Base-by-base conservation (phyloP, 495 filamentous ascomycete species). In the Penicillium diatomitis region DNA sequence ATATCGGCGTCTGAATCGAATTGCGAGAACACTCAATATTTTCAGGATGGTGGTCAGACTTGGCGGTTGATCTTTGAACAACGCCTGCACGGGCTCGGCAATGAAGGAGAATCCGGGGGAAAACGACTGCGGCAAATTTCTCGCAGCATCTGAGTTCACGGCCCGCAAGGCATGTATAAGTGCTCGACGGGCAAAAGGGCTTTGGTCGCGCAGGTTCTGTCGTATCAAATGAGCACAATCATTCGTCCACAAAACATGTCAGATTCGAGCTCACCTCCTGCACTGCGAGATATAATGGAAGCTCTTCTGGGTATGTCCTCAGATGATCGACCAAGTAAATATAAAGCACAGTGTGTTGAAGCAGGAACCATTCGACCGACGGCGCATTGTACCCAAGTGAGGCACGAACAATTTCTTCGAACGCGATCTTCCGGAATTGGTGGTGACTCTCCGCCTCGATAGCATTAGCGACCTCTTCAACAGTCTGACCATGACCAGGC, bases 401-500 rank as follows among this genome's bases (percentile, higher is more conserved):
- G 36, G 64, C 66, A 9, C 70, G 65, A 12, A 73, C 67, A 32
- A 69, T 46, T 29, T 69, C 68, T 44, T 73, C 69, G 40, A 73
- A 73, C 5, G 61, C 55, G 45, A 73, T 62, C 6, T 55, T 64
- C 11, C 47, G 60, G 27, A 72, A 71, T n/a, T 72, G 70, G 29
- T 69, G 56, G 57, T 71, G 69, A 38, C 70, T 73, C 51, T 72
- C 69, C 4, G 61, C 54, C 32, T 73, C 69, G 42, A 73, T 71
- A 2, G 56, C 66, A 3, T 48, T 38, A 2, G 70, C 70, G 47
- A 72, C 63, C 3, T 45, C 44, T 3, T 46, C 38, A 2, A 64
- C 44, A 32, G 63, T 61, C 6, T 54, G 40, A 0, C 48, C 43
- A 28, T 52, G 53, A 8, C 53, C 55, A 11, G 49, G 51, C 8